Evolutionary conservation across 306 rosid species (phyloP), one percentile per base, ranked within the genome.

Genomic region (Lathyrus oleraceus): DNA sequence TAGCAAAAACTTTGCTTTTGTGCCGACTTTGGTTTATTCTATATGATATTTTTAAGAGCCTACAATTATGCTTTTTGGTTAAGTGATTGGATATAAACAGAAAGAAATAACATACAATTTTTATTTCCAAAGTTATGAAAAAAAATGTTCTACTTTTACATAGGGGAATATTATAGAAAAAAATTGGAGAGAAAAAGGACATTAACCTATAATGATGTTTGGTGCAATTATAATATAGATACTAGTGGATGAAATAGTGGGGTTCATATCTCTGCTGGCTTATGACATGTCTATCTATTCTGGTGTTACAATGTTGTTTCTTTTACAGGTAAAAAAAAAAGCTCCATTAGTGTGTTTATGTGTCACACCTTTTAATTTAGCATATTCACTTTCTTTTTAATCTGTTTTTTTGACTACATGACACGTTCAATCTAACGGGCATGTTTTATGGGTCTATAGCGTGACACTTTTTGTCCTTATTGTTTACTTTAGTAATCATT

Each of bases 271-370:
- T 64, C 11, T 16, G 65, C 65, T 73, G 49, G 63, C 49, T 60
- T 39, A 13, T 61, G 56, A 42, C 80, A 57, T 69, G 21, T 73
- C 38, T 63, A 42, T 25, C 38, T 27, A 13, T 25, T 54, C 10
- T 11, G 12, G 17, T 23, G 19, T 5, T 40, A 20, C 30, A 47
- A 8, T 35, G 35, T 73, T 73, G 48, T 67, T 48, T 51, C 62
- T 82, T 75, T 85, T 6, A 27, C 15, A 44, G 51, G 53, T 48
- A 8, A 51, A 54, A 54, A 68, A 69, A 74, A 73, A 61, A 68
- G 43, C 3, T 69, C 72, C 81, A 83, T 79, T 87, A 71, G 76
- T 73, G 79, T 36, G 59, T 12, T 69, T 13, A 11, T 52, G 20
- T 43, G 47, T 40, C 54, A 20, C 43, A 7, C 42, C 10, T 30